These are phyloP conservation scores for Penicillium sp. DNA, from an alignment of 2,329 filamentous ascomycete genomes.

Conservation along the genomic window DNA sequence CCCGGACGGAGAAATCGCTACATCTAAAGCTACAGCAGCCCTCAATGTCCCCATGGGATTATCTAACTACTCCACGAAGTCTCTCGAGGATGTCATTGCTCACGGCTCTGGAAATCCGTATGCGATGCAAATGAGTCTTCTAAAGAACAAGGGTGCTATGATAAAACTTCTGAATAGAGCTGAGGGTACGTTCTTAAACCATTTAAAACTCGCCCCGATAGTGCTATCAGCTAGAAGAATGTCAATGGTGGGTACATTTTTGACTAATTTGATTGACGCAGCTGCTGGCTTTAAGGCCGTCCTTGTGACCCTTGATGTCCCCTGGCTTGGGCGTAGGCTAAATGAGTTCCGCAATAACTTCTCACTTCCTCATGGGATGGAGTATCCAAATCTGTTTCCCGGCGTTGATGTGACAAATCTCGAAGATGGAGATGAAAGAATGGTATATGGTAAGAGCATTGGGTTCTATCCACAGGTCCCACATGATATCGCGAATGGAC, in stretches of 20 bases:
- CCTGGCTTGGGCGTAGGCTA: not conserved
- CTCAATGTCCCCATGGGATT: not conserved
- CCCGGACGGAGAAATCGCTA: not conserved
- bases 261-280: not conserved
- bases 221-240: too few relatives aligned
- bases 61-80: not conserved
- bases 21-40: not conserved
- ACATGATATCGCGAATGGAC: too few relatives aligned
- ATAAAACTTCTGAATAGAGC: not conserved
- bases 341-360: not conserved
- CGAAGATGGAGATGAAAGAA: too few relatives aligned
- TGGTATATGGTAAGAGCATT: too few relatives aligned
- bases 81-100: not conserved
- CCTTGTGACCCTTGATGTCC: not conserved
- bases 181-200: not conserved
- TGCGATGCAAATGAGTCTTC: not conserved
- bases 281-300: not conserved
- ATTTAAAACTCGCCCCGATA: accelerated
- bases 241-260: not conserved
- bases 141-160: not conserved
- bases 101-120: not conserved
- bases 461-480: too few relatives aligned
- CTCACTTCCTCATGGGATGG: not conserved
- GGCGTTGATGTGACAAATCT: too few relatives aligned
- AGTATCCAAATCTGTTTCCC: not conserved